Base-by-base conservation (phyloP, 2,329 filamentous ascomycete genomes). In the Diaporthe amygdali region DNA sequence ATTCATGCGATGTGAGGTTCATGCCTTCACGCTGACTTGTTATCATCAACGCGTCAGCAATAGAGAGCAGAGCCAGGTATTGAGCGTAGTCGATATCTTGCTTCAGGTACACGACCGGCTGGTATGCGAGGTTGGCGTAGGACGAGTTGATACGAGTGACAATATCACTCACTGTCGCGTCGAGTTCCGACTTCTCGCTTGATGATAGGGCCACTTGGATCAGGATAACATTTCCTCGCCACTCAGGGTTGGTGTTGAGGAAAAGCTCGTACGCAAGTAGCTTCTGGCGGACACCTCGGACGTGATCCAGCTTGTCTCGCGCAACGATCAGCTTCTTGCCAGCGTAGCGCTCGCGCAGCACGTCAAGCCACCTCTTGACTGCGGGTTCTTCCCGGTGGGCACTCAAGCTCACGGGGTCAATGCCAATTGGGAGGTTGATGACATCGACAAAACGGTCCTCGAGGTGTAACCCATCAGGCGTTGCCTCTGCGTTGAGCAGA, bases 1-100 rank as follows among this genome's bases (percentile, higher is more conserved):
- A 98, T 80, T 98, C 96, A 79, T 98, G 96, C 7, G 93, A 95
- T 0, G 96, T 98, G 69, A 98, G 83, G 79, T 98, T 98, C 96
- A 98, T 98, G 74, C 96, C 96, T 80, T 98, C 96, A 66, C 96
- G 94, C 76, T 98, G 91, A 79, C 94, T 97, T 2, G 96, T 97
- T 77, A 98, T 96, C 90, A 98, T 96, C 63, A 98, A 85, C 3
- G 93, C 93, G 82, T 98, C 95, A 2, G 96, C 96, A 66, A 97
- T 92, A 3, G 94, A 94, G 56, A 98, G 87, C 9, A 98, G 86
- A 2, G 95, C 96, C n/a, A 98, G 88, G 77, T 98, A 98, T 79
- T 98, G 95, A 0, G 93, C 87, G 78, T 97, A 97, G 71, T 94
- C 92, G 72, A 98, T 96, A 77, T 98, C 96, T 81, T 98, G 96